These are phyloP conservation scores for Trichoderma guizhouense DNA, from an alignment of 2,329 filamentous ascomycete species.

Conservation along the genomic window DNA sequence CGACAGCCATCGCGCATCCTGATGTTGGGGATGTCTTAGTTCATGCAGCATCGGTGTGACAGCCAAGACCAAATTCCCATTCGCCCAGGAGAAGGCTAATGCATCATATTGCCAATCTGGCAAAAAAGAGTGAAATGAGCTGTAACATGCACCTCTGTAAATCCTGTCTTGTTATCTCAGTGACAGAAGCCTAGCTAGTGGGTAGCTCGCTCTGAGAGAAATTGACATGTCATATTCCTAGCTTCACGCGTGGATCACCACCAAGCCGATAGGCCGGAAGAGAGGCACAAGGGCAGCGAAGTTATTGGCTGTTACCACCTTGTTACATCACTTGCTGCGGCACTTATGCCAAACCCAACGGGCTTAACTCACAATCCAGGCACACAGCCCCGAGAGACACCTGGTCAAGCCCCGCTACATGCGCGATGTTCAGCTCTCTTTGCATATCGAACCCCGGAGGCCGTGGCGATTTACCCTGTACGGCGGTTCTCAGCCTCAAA, in stretches of 20 bases:
- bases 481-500: not conserved
- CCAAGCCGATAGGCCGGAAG: not conserved
- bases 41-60: constrained; percentile 5
- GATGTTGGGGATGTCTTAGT: constrained; percentile 5
- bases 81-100: not conserved
- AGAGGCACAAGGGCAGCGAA: not conserved
- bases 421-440: not conserved
- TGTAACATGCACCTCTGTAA: not conserved
- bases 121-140: not conserved
- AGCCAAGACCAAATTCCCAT: not conserved
- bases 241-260: constrained; percentile 6
- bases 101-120: not conserved
- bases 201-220: not conserved
- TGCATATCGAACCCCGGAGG: not conserved
- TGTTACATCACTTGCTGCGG: not conserved
- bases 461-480: not conserved
- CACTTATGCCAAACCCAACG: not conserved
- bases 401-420: not conserved
- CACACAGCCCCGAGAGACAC: not conserved
- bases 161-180: not conserved
- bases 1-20: not conserved
- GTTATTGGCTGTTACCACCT: not conserved
- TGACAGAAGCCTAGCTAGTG: not conserved
- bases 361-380: not conserved
- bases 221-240: constrained; percentile 6